Base-by-base conservation (phyloP, 2,329 filamentous ascomycete species). In the Hansfordia pulvinata region DNA sequence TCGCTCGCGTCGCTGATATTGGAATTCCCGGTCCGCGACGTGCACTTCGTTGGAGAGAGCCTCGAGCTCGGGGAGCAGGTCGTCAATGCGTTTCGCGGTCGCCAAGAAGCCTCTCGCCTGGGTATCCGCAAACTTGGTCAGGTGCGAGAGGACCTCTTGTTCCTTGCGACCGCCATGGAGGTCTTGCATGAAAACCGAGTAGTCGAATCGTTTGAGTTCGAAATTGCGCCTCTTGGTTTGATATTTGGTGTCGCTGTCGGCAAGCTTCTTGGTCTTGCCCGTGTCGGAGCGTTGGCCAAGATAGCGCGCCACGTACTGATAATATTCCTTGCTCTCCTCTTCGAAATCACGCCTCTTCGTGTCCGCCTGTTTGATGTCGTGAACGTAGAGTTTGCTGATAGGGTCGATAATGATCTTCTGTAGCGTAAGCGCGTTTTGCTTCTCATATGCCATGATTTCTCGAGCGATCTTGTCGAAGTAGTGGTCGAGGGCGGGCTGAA, bases 141-240 rank as follows among this genome's bases (percentile, higher is more conserved):
- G 64, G 46, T 94, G 82, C 2, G 88, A 96, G 17, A 98, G 56
- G 4, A 98, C 82, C 49, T 98, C 90, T 46, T 96, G 90, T 43
- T 98, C 90, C 50, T 96, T 98, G 35, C 90, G 77, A n/a, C 90
- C 90, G 17, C 90, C 90, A 36, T 96, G 90, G n/a, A 98, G 64
- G 58, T 98, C 90, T 44, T 96, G 88, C 82, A 98, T 93, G 47
- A 96, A 98, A 10, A 84, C 93, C 3, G 88, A 96, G 50, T 98
- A 98, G 52, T 98, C 92, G 44, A 98, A 98, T 8, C 92, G 77
- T 58, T 93, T 94, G 30, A 98, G 66, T 58, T 98, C 90, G 44
- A 98, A 98, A 40, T 85, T 93, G 23, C 83, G 76, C 38, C 86
- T 73, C 58, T 96, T 96, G 23, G 69, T 75, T 50, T 96, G 88